Conservation (phyloP, 2,329 filamentous ascomycete genomes). For the Plectosphaerella plurivora region DNA sequence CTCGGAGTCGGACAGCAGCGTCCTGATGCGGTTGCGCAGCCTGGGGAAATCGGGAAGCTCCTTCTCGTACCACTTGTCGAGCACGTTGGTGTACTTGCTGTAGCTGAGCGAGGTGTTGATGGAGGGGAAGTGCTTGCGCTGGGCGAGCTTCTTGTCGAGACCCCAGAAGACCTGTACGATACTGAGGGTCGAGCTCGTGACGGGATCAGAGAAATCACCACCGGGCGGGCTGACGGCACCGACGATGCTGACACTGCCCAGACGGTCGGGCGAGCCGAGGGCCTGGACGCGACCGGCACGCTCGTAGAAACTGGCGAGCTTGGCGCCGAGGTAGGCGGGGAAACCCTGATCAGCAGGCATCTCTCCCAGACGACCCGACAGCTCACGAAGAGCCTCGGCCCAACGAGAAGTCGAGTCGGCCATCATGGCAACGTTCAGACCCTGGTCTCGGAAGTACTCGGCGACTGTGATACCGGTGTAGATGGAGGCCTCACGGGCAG, state of each 20-base stretch:
- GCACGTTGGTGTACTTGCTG: constrained; percentile 86
- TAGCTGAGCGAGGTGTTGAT: constrained; percentile 95
- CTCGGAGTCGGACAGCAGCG: constrained; percentile 90
- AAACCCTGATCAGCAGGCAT: constrained; percentile 99
- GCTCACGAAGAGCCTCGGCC: constrained; percentile 97
- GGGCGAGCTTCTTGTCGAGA: constrained; percentile 98
- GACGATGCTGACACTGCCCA: constrained; percentile 94
- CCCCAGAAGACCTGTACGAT: constrained; percentile 99
- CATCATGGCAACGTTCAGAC: constrained; percentile 99
- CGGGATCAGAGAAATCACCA: constrained; percentile 98
- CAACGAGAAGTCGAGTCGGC: constrained; percentile 96
- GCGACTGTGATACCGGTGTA: constrained; percentile 94
- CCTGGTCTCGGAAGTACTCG: constrained; percentile 96
- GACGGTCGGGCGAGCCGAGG: constrained; percentile 82
- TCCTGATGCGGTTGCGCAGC: constrained; percentile 87
- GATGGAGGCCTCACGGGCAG: constrained; percentile 95
- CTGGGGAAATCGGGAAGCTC: constrained; percentile 91
- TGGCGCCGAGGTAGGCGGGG: constrained; percentile 93
- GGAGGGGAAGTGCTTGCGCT: constrained; percentile 98
- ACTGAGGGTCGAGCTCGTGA: constrained; percentile 87
- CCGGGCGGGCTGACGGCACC: constrained; percentile 95
- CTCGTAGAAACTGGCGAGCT: constrained; percentile 98
- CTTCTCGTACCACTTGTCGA: constrained; percentile 94
- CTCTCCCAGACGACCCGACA: constrained; percentile 96
- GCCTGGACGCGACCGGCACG: constrained; percentile 84